Evolutionary conservation across 352 stramenopile species (phyloP), one percentile per base, ranked within the genome.

Genomic region (Phytopythium chamaehyphon): DNA sequence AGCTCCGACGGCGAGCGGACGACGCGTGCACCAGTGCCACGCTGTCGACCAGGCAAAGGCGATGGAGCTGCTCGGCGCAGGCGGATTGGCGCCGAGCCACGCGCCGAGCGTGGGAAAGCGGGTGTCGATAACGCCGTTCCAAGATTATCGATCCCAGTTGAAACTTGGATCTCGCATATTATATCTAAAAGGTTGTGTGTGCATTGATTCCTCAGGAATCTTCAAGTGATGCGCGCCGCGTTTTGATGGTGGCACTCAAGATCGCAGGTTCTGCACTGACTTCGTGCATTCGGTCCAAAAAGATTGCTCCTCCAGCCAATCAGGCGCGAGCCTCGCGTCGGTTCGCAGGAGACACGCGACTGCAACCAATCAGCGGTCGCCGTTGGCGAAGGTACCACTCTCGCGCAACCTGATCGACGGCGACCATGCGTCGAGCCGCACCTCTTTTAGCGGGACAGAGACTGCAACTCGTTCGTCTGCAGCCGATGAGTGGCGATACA

Each of bases 251-350:
- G 6, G 2, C 6, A 44, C 12, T 6, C 1, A 24, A 26, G 43
- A 16, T 33, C 3, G 19, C 9, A 51, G 40, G 31, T 24, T 51
- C 15, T 28, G 6, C 14, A n/a, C 15, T 3, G 23, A 48, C 42
- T 36, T 24, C 19, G 11, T 15, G 24, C 42, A 45, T 37, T 16
- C 31, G 36, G 23, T 28, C 24, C 22, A 50, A 52, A n/a, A 40
- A 26, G 53, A 22, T 36, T 37, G 46, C 35, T 50, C 22, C 39
- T 47, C 28, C 35, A 37, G 36, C 59, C 59, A 66, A 66, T 66
- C 48, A 43, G 10, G 10, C 15, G 3, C 18, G 44, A 53, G 58
- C 54, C 44, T 19, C 36, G 47, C 24, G 58, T n/a, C 53, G 33
- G 33, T 65, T 61, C 53, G 58, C 6, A 12, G 14, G 40, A 23